Evolutionary conservation across 345 rosid genomes (phyloP).

Genomic region (Hevea brasiliensis): DNA sequence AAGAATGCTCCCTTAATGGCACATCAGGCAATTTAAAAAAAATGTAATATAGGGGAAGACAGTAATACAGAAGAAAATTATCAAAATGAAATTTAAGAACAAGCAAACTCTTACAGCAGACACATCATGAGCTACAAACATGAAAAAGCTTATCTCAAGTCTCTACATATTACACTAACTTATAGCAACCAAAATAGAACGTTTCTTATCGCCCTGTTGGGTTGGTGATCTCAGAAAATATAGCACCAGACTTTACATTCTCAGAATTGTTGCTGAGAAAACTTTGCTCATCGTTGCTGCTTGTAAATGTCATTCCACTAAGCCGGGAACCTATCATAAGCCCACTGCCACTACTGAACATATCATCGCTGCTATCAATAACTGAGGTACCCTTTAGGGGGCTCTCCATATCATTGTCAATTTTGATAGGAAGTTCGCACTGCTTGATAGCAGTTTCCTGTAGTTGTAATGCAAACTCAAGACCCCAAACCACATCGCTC

Average conservation of each 20-base stretch:
- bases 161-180: too few species aligned
- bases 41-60: too few species aligned
- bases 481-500: constrained; percentile 12
- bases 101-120: too few species aligned
- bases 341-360: background rate
- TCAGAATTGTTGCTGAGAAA: background rate
- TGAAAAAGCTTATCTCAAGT: too few species aligned
- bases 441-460: background rate
- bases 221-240: background rate
- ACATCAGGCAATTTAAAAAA: too few species aligned
- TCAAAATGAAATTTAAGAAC: too few species aligned
- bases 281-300: background rate
- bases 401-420: background rate
- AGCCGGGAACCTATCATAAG: constrained; percentile 6
- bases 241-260: background rate
- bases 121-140: too few species aligned
- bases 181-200: too few species aligned
- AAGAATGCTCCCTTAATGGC: too few species aligned
- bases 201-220: background rate
- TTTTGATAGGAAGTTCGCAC: background rate
- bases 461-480: background rate
- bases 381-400: background rate
- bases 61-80: too few species aligned
- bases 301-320: constrained; percentile 1
- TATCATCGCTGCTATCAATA: background rate